These are phyloP conservation scores for Diaporthe sp. DNA, from an alignment of 2,329 filamentous ascomycete genomes.

Conservation along the genomic window DNA sequence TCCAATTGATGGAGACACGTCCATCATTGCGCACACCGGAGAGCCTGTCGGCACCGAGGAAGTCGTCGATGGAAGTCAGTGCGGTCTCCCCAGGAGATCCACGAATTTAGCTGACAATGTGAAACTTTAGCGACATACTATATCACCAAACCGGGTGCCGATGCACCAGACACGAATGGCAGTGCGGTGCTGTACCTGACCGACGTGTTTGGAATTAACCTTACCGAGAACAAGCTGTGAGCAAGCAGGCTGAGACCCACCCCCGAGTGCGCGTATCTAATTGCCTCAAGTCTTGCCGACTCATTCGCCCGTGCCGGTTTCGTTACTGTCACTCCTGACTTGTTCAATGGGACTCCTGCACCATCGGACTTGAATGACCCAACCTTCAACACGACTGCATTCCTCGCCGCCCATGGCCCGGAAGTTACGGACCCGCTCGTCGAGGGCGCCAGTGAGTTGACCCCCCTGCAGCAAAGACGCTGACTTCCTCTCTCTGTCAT, in stretches of 20 bases:
- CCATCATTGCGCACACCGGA: conserved; percentile 48
- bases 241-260: not conserved
- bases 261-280: not conserved
- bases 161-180: conserved; percentile 42
- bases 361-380: conserved; percentile 49
- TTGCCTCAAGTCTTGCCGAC: conserved; percentile 49
- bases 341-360: conserved; percentile 52
- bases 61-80: conserved; percentile 47
- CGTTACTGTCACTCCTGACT: conserved; percentile 51
- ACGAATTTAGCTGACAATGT: not conserved
- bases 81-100: not conserved
- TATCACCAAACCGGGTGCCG: conserved; percentile 44
- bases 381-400: conserved; percentile 44
- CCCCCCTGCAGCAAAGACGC: not conserved
- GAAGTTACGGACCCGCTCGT: conserved; percentile 33
- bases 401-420: conserved; percentile 41
- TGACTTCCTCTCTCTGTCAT: not conserved
- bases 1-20: conserved; percentile 44
- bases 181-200: conserved; percentile 51
- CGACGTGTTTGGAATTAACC: conserved; percentile 51
- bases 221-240: conserved; percentile 49
- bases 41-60: conserved; percentile 48
- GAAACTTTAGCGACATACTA: conserved; percentile 49
- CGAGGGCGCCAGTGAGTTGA: conserved; percentile 16
- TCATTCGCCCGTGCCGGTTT: conserved; percentile 54